A percentile compares a stretch with the other conserved stretches of the same genome.
These are phyloP conservation scores for Mycena floridula DNA, from an alignment of 768 basidiomycete genomes.

Conservation along the genomic window DNA sequence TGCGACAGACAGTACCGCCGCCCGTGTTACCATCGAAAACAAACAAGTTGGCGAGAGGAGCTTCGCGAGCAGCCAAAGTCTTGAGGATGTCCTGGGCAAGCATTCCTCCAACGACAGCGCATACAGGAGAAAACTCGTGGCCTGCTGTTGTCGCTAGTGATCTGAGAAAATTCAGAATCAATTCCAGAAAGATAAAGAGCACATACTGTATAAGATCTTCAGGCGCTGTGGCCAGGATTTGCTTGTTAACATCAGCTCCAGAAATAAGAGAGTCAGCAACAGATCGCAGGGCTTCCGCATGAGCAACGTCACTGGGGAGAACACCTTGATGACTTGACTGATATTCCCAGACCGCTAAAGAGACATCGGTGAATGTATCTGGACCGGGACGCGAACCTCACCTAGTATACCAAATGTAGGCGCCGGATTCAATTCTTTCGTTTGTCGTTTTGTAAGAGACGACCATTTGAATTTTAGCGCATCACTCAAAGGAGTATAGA, in stretches of 20 bases:
- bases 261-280: slow-evolving; percentile 58
- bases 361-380: no score
- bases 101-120: slow-evolving; percentile 93
- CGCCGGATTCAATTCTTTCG: slow-evolving; percentile 78
- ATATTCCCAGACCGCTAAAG: slow-evolving; percentile 83
- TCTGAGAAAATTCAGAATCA: slow-evolving; percentile 30
- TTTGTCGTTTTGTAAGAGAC: slow-evolving; percentile 63
- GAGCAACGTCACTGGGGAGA: slow-evolving; percentile 47
- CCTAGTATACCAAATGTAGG: slow-evolving; percentile 69
- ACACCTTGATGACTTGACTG: slow-evolving; percentile 49
- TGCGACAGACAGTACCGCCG: slow-evolving; percentile 58
- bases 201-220: slow-evolving; percentile 55
- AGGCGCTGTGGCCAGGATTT: slow-evolving; percentile 53
- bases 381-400: slow-evolving; percentile 25
- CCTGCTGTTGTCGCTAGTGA: slow-evolving; percentile 60
- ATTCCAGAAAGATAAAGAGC: slow-evolving; percentile 6
- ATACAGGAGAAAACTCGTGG: slow-evolving; percentile 88
- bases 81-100: slow-evolving; percentile 94
- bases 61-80: slow-evolving; percentile 82
- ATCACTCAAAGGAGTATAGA: slow-evolving; percentile 56
- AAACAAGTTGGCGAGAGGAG: slow-evolving; percentile 90
- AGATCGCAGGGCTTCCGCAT: slow-evolving; percentile 51
- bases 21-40: slow-evolving; percentile 82
- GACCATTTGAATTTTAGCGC: slow-evolving; percentile 70
- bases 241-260: slow-evolving; percentile 63